phyloP scores from a whole-genome alignment of 768 basidiomycete genomes.

The Leucogyrophana mollusca region DNA sequence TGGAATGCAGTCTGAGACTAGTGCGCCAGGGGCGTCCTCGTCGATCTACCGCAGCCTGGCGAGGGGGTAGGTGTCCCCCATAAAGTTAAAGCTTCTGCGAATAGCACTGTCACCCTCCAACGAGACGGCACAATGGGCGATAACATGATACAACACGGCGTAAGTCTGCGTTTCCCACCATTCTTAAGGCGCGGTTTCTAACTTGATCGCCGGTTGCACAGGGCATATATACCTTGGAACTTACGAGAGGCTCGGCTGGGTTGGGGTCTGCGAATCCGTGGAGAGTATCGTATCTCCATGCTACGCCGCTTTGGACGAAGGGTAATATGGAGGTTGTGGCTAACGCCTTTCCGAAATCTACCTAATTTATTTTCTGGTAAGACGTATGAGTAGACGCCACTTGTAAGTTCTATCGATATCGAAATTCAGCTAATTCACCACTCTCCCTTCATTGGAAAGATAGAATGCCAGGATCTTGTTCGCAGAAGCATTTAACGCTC shows the following conservation, averaged over 20 bases:
- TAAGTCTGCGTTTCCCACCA: constrained; percentile 5
- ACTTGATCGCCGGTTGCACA: background rate
- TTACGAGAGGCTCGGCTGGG: constrained; percentile 13
- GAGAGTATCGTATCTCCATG: constrained; percentile 24
- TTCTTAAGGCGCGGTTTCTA: background rate
- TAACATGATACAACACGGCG: constrained; percentile 19
- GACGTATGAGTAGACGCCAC: no score
- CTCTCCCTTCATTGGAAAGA: no score
- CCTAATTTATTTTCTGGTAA: no score
- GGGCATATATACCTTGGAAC: constrained; percentile 25
- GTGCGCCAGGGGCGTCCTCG: constrained; percentile 17
- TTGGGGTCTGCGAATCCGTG: constrained; percentile 19
- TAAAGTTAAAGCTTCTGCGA: constrained; percentile 22
- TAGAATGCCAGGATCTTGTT: no score
- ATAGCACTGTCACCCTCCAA: constrained; percentile 19
- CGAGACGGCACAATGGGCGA: constrained; percentile 24
- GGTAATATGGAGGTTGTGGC: constrained; percentile 22
- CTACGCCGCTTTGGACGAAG: constrained; percentile 26
- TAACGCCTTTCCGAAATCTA: no score
- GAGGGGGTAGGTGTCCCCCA: constrained; percentile 17
- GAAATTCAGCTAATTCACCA: no score
- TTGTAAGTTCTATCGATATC: no score
- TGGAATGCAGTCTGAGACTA: background rate
- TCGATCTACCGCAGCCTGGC: constrained; percentile 24
- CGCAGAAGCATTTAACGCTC: no score